Conservation (phyloP, 2,329 filamentous ascomycete genomes). For the Pleomassaria siparia region DNA sequence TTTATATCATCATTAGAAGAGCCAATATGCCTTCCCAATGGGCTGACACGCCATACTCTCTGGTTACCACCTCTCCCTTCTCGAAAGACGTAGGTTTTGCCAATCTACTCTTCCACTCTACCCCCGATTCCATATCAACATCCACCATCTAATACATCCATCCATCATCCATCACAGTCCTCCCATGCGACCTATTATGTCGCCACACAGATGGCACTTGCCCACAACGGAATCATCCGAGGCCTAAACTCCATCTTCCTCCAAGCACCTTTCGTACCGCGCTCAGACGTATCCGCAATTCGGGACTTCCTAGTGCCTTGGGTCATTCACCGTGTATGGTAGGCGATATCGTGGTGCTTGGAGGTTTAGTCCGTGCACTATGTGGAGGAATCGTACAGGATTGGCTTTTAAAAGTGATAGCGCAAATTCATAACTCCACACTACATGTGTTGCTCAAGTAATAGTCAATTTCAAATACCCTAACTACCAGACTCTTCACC, state of each 20-base stretch:
- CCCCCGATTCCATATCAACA: neutral
- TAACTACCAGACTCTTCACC: too few relatives aligned
- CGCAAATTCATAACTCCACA: neutral
- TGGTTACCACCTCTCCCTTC: constrained; percentile 26
- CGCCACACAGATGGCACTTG: constrained; percentile 63
- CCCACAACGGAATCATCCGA: constrained; percentile 65
- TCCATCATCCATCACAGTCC: too few relatives aligned
- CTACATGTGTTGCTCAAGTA: neutral
- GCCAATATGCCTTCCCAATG: constrained; percentile 20
- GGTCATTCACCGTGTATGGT: constrained; percentile 34
- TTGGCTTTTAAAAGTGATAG: constrained; percentile 17
- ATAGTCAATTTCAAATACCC: too few relatives aligned
- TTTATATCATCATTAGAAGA: constrained; percentile 5
- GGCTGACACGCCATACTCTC: constrained; percentile 27
- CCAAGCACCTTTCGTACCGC: constrained; percentile 55
- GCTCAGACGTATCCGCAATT: constrained; percentile 57
- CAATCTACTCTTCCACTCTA: too few relatives aligned
- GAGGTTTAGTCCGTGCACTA: constrained; percentile 40
- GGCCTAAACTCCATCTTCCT: constrained; percentile 66
- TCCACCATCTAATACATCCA: constrained; percentile 9
- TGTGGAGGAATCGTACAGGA: constrained; percentile 32
- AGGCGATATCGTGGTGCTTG: constrained; percentile 34
- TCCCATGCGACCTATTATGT: constrained; percentile 45
- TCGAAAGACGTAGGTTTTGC: constrained; percentile 24
- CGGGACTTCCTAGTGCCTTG: constrained; percentile 36